Base-by-base conservation (phyloP, 2,329 filamentous ascomycete species). In the Ceratocystis diversiconidia region DNA sequence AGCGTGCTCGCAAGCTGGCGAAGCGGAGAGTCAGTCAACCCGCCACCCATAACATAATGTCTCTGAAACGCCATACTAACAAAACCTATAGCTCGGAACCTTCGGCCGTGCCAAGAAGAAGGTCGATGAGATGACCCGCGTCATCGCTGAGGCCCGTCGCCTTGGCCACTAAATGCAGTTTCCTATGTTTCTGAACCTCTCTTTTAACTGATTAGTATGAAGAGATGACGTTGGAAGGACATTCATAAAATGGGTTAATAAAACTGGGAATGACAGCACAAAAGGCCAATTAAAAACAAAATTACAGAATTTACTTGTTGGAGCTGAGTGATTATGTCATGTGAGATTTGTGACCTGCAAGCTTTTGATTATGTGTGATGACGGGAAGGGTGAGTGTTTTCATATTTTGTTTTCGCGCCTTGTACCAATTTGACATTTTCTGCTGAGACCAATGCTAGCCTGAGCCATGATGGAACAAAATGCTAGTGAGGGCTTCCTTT, bases 21-120 rank as follows among this genome's bases (percentile, higher is more conserved):
- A 97, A 97, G 92, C 96, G 95, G 89, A 87, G 92, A 80, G 89
- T 92, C 85, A 73, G 88, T 85, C 68, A 66, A 63, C 28, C 32
- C 19, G 12, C 2, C 8, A 17, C 17, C 1, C 28, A 17, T 15
- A 5, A 22, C 30, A 5, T 17, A 28, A 32, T 10, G 19, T 32
- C 61, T 12, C 19, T 22, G 43, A 50, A 62, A 15, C 25, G 2
- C 15, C 43, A 44, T 19, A 68, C 73, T 74, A 69, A 74, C 70
- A 66, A 30, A 2, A 66, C 36, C 36, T 66, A 67, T 71, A 94
- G 88, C 92, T 99, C 83, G 94, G 94, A 78, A 97, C 94, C 74
- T 97, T 97, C 80, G 89, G 90, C 76, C 92, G 94, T 79, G 92
- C 92, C 76, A 99, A 99, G 92, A 87, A 85, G 79, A 99, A 99